These are phyloP conservation scores for Trametes maxima DNA, from an alignment of 768 basidiomycete species.

Conservation along the genomic window DNA sequence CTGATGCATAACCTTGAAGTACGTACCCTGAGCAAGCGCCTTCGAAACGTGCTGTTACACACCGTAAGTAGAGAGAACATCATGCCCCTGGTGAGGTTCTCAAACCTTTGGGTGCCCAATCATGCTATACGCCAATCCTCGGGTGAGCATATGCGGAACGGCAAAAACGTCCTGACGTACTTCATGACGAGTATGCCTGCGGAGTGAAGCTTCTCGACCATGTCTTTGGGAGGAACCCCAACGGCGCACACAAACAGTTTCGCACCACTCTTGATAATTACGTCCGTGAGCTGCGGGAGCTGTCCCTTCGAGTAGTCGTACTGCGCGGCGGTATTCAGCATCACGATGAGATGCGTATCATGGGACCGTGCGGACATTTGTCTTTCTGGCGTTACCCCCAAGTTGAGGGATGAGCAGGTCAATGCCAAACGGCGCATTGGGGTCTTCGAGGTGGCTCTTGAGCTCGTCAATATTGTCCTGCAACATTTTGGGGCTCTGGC, in stretches of 20 bases:
- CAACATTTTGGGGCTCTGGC: constrained; percentile 73
- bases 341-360: background rate
- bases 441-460: constrained; percentile 73
- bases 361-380: constrained; percentile 50
- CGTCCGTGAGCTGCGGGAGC: constrained; percentile 73
- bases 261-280: constrained; percentile 73
- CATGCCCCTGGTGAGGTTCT: background rate
- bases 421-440: constrained; percentile 77
- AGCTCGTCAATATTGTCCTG: constrained; percentile 68
- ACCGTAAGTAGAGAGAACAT: constrained; percentile 6
- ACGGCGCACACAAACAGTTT: constrained; percentile 83
- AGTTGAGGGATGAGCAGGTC: constrained; percentile 84
- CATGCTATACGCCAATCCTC: constrained; percentile 51
- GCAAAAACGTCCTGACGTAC: constrained; percentile 42
- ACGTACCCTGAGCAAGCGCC: constrained; percentile 68
- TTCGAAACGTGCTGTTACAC: constrained; percentile 62
- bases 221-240: constrained; percentile 82
- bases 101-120: constrained; percentile 81
- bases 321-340: constrained; percentile 28
- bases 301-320: constrained; percentile 81
- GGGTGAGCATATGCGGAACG: background rate
- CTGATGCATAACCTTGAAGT: background rate
- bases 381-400: constrained; percentile 81
- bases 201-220: constrained; percentile 78
- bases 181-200: constrained; percentile 86